These are phyloP conservation scores for Irpex rosettiformis DNA, from an alignment of 1,284 basidiomycete species.

Conservation along the genomic window DNA sequence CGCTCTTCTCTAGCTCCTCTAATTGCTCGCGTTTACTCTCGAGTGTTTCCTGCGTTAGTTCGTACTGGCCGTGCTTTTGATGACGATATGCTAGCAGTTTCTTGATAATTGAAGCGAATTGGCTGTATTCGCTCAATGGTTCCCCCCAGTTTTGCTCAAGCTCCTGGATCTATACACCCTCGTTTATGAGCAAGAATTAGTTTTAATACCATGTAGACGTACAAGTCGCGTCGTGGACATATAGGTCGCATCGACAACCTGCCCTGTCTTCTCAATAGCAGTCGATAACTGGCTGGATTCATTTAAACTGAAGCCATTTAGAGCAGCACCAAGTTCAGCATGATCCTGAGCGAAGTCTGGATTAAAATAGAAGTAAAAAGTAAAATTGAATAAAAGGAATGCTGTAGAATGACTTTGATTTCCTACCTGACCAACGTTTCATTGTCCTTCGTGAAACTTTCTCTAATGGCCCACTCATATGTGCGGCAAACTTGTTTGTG, in stretches of 20 bases:
- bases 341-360: conserved; percentile 87
- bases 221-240: conserved; percentile 89
- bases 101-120: conserved; percentile 95
- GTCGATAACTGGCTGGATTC: conserved; percentile 70
- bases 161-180: conserved; percentile 67
- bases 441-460: conserved; percentile 90
- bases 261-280: conserved; percentile 90
- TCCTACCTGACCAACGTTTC: conserved; percentile 87
- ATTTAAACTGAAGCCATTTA: conserved; percentile 95
- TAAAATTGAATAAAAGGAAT: too few relatives aligned
- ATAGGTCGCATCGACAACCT: conserved; percentile 93
- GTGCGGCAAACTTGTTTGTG: conserved; percentile 93
- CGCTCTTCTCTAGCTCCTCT: conserved; percentile 89
- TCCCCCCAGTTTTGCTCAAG: conserved; percentile 94
- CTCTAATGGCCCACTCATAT: conserved; percentile 91
- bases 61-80: conserved; percentile 97
- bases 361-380: too few relatives aligned
- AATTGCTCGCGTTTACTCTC: conserved; percentile 86
- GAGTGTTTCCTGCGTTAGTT: conserved; percentile 91
- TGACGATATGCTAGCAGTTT: conserved; percentile 92
- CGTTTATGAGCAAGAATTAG: background rate
- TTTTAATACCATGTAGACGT: conserved; percentile 26
- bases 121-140: conserved; percentile 92
- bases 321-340: conserved; percentile 89
- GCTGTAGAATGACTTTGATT: background rate